Conservation (phyloP, 225 moss, liverwort and hornwort genomes). For the Marchantia polymorpha region DNA sequence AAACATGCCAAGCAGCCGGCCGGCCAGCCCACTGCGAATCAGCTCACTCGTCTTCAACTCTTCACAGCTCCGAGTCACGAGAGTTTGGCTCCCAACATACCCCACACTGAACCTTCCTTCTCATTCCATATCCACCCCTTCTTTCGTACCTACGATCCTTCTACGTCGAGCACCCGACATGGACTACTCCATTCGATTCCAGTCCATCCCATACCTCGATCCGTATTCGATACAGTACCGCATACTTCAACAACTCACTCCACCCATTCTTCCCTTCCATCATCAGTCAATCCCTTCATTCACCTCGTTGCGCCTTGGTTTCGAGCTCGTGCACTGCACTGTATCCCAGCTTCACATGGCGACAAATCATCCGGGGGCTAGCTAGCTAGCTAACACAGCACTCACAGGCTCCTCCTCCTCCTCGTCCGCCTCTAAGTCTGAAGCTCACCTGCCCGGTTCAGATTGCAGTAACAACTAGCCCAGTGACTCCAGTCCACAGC, state of each 20-base stretch:
- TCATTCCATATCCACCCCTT: background rate
- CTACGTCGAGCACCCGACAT: background rate
- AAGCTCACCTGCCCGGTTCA: too few relatives aligned
- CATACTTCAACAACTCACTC: background rate
- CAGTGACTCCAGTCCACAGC: too few relatives aligned
- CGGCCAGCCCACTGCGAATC: background rate
- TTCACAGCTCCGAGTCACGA: background rate
- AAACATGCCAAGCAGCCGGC: background rate
- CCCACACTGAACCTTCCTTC: background rate
- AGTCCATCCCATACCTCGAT: too few relatives aligned
- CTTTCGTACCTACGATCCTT: background rate
- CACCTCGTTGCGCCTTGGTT: too few relatives aligned
- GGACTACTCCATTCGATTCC: background rate
- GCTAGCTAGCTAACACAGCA: too few relatives aligned
- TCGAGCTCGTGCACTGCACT: too few relatives aligned
- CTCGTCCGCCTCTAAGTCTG: too few relatives aligned
- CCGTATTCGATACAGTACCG: background rate
- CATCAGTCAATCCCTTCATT: background rate
- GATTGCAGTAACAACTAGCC: too few relatives aligned
- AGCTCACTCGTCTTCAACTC: background rate
- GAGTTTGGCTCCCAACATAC: background rate
- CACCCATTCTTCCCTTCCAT: background rate
- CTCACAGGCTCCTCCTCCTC: too few relatives aligned
- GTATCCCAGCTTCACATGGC: too few relatives aligned
- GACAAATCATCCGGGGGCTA: too few relatives aligned